Base-by-base conservation (phyloP, 352 stramenopile genomes). In the Globisporangium cystogenes region DNA sequence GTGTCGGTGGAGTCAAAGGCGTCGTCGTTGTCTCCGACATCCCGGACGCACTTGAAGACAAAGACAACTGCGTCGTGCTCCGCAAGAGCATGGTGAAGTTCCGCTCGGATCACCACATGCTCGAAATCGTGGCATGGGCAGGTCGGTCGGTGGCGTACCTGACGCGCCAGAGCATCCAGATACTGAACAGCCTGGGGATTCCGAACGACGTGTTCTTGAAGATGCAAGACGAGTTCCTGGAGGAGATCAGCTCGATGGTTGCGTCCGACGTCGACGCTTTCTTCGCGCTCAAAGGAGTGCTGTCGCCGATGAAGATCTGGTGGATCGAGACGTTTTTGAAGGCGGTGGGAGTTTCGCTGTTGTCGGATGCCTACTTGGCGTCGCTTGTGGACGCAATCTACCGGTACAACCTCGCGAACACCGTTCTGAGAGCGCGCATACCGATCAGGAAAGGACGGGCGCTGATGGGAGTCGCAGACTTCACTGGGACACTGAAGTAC, bases 401-500 rank as follows among this genome's bases (percentile, higher is more conserved):
- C 48, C 57, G 80, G 56, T 92, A 92, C 55, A 71, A 75, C 16
- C 60, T 92, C 37, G 42, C 60, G 1, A 90, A 94, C 26, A 87
- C 80, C 0, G 69, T 90, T 12, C 66, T 89, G 46, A 70, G 82
- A 51, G 84, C 84, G 21, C 73, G 84, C 23, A 88, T 92, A 45
- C 78, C 79, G 6, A 72, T 94, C n/a, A 31, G 64, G 18, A 74
- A 90, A 53, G 84, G 76, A 0, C 64, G 82, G 20, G 80, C 64
- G 4, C 62, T 92, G 23, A 88, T 94, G 75, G 84, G 84, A 3
- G 84, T 94, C n/a, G 72, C 76, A 0, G 84, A 94, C 57, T 90
- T 91, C 41, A 90, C 82, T 1, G 59, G 64, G 0, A 85, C 76
- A 7, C 64, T 94, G 18, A 27, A 68, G 15, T 87, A 90, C 20